A percentile compares a stretch with the other conserved stretches of the same genome.
phyloP scores from a whole-genome alignment of 1,284 basidiomycete species.

The Microbotryum intermedium region DNA sequence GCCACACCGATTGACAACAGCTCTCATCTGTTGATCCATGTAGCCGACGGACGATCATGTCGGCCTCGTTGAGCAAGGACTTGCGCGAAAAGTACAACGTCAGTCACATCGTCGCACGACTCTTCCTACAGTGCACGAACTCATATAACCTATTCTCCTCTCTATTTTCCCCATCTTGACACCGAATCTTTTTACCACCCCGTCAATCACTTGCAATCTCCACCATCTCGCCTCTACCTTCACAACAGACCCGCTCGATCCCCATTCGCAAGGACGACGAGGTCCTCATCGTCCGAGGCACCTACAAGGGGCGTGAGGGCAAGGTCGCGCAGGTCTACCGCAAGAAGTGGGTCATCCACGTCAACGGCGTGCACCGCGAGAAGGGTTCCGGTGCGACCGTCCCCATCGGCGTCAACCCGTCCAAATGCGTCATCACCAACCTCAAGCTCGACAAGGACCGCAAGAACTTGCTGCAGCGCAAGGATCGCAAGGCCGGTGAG shows the following conservation, averaged over 20 bases:
- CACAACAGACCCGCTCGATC: conserved; percentile 68
- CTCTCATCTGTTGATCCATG: background rate
- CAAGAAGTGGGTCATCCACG: conserved; percentile 99
- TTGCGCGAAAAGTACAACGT: conserved; percentile 88
- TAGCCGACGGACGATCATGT: conserved; percentile 91
- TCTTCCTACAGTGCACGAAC: background rate
- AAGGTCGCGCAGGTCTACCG: conserved; percentile 62
- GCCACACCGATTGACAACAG: background rate
- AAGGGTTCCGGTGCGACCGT: conserved; percentile 94
- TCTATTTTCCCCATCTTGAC: background rate
- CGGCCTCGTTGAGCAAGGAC: conserved; percentile 89
- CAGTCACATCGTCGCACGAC: conserved; percentile 41
- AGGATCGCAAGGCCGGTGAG: conserved; percentile 33
- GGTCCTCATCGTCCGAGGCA: conserved; percentile 72
- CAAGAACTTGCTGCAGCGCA: conserved; percentile 45
- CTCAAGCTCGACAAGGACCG: conserved; percentile 69
- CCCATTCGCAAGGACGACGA: conserved; percentile 98
- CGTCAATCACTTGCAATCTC: background rate
- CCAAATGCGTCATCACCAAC: conserved; percentile 89
- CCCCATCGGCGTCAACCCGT: conserved; percentile 91
- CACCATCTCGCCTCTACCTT: conserved; percentile 1
- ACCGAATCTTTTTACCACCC: background rate
- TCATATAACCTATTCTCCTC: background rate
- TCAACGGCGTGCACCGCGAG: conserved; percentile 95
- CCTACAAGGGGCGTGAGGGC: conserved; percentile 97